Conservation (phyloP, 1,139 yeast genomes). For the Candida frijolesensis region DNA sequence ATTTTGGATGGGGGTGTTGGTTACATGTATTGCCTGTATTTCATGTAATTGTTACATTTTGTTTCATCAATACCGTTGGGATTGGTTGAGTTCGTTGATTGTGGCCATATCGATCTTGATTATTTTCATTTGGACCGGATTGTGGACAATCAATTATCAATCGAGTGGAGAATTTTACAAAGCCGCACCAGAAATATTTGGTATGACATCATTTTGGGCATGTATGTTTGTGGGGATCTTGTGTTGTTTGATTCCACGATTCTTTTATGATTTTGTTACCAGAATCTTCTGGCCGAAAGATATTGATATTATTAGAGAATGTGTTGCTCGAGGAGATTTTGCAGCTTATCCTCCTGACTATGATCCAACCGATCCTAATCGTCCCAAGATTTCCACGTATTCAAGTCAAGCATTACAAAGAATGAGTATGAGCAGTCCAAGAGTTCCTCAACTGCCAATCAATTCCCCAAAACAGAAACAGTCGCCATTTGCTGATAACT, state of each 20-base stretch:
- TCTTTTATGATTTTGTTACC: conserved; percentile 62
- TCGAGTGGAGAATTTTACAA: conserved; percentile 72
- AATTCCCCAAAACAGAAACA: neutral
- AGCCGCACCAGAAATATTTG: conserved; percentile 75
- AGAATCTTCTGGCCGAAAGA: conserved; percentile 73
- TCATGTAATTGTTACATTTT: conserved; percentile 80
- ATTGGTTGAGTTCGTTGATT: conserved; percentile 74
- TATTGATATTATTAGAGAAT: conserved; percentile 84
- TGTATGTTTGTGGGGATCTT: conserved; percentile 71
- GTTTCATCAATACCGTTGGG: conserved; percentile 91
- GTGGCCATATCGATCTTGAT: conserved; percentile 65
- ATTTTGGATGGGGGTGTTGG: conserved; percentile 81
- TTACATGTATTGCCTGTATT: conserved; percentile 75
- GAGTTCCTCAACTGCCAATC: neutral
- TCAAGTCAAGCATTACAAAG: conserved; percentile 23
- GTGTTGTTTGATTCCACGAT: conserved; percentile 76
- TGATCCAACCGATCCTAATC: conserved; percentile 65
- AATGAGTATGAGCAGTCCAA: conserved; percentile 19
- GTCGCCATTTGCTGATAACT: conserved; percentile 2
- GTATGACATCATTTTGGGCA: conserved; percentile 79
- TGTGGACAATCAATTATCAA: conserved; percentile 67
- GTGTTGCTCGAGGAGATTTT: conserved; percentile 61
- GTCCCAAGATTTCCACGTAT: conserved; percentile 40
- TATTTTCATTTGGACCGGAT: conserved; percentile 85
- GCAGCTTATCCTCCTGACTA: conserved; percentile 57